phyloP scores from a whole-genome alignment of 192 early-diverging fungal genomes.

The Entophlyctis helioformis region DNA sequence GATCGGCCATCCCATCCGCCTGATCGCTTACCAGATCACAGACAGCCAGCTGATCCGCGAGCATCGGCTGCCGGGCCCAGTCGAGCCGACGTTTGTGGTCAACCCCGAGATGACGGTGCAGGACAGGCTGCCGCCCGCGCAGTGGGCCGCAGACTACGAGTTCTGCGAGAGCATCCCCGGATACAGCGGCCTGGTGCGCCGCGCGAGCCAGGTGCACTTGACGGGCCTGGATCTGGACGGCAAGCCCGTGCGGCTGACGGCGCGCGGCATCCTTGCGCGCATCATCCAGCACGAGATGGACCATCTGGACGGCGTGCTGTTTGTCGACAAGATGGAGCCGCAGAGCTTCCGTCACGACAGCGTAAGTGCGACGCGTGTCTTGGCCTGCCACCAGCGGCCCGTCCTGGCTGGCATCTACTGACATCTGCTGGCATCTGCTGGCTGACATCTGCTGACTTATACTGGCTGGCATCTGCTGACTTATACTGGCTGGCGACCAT shows the following conservation, averaged over 20 bases:
- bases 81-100: conserved; percentile 31
- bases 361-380: too few species aligned
- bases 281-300: conserved; percentile 40
- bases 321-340: conserved; percentile 26
- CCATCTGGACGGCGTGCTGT: conserved; percentile 30
- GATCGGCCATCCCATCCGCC: conserved; percentile 26
- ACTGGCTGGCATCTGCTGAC: too few species aligned
- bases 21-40: conserved; percentile 26
- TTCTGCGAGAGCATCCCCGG: conserved; percentile 30
- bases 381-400: too few species aligned
- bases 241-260: conserved; percentile 6
- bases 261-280: conserved; percentile 17
- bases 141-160: conserved; percentile 27
- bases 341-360: conserved; percentile 31
- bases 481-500: too few species aligned
- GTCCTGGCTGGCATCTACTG: too few species aligned
- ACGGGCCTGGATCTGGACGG: conserved; percentile 22
- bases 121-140: background rate
- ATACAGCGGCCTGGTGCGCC: conserved; percentile 28
- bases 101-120: conserved; percentile 23
- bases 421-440: too few species aligned
- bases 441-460: too few species aligned
- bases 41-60: conserved; percentile 14
- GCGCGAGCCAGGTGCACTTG: conserved; percentile 16
- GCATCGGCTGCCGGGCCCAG: conserved; percentile 3